These are phyloP conservation scores for Vanrija sp. DNA, from an alignment of 1,284 basidiomycete species.

Conservation along the genomic window DNA sequence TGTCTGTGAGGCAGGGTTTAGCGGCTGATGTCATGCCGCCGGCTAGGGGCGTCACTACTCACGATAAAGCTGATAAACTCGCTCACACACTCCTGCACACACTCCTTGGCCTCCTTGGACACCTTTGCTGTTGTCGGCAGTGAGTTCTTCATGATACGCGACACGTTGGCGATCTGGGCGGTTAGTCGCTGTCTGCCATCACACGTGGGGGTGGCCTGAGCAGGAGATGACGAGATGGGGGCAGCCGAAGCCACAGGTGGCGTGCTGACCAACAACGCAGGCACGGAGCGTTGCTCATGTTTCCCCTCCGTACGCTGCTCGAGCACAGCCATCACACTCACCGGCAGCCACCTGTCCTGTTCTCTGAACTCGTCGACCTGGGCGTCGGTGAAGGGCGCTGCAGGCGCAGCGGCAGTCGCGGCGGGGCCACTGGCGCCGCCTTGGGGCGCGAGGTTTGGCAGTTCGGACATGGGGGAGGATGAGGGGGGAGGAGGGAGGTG, in stretches of 20 bases:
- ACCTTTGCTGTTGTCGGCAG: conserved; percentile 91
- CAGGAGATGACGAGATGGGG: no score
- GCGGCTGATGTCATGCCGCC: background rate
- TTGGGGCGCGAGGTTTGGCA: conserved; percentile 8
- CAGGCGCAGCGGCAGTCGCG: conserved; percentile 5
- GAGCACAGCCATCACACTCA: conserved; percentile 52
- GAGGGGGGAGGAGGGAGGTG: background rate
- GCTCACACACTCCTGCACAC: conserved; percentile 91
- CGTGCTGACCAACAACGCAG: no score
- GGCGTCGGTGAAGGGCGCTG: conserved; percentile 66
- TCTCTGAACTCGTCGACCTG: conserved; percentile 88
- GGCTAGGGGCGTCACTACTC: conserved; percentile 26
- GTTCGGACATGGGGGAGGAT: conserved; percentile 6
- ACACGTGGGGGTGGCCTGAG: no score
- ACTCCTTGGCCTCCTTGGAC: conserved; percentile 94
- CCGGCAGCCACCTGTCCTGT: conserved; percentile 85
- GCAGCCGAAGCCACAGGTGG: no score
- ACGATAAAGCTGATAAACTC: conserved; percentile 92
- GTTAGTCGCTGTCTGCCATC: background rate
- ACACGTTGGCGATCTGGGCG: conserved; percentile 87
- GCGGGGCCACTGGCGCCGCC: conserved; percentile 1
- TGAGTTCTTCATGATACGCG: conserved; percentile 87
- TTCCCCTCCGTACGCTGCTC: no score
- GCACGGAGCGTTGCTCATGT: no score
- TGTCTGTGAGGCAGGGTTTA: conserved; percentile 28